Evolutionary conservation across 805 yeast genomes (phyloP).

Genomic region (Saccharomyces eubayanus): DNA sequence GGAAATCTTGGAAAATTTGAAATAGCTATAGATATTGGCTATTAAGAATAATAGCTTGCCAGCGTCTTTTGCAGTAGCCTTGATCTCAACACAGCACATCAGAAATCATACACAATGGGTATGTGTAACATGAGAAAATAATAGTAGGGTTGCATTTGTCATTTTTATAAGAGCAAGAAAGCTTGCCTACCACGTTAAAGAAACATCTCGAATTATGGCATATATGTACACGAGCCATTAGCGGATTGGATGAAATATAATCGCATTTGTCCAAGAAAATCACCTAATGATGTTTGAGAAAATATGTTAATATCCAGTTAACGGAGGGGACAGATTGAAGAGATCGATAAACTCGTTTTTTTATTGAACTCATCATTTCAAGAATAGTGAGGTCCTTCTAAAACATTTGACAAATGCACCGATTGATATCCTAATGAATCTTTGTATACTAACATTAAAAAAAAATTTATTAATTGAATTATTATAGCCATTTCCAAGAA

Average conservation of each 20-base stretch:
- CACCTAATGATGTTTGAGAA: too few species aligned
- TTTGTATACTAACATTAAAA: background rate
- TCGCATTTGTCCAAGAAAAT: too few species aligned
- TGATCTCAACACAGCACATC: background rate
- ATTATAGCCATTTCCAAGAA: constrained; percentile 88
- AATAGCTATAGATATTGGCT: background rate
- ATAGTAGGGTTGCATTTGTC: background rate
- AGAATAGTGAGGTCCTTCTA: background rate
- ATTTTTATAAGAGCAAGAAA: background rate
- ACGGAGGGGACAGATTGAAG: constrained; percentile 39
- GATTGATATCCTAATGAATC: background rate
- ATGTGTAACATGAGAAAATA: background rate
- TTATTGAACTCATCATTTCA: background rate
- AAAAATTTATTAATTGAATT: constrained; percentile 1
- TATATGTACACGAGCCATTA: background rate
- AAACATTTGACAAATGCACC: background rate
- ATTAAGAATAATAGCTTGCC: background rate
- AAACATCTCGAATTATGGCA: background rate
- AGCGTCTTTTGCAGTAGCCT: background rate
- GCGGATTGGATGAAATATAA: background rate
- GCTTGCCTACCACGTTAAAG: background rate
- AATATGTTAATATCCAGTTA: too few species aligned
- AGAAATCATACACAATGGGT: background rate
- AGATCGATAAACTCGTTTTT: constrained; percentile 45
- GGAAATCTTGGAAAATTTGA: background rate